Percentiles rank a stretch among this genome's conserved stretches.
Conservation (phyloP, 169 alveolate genomes). For the Plasmodium reichenowi region DNA sequence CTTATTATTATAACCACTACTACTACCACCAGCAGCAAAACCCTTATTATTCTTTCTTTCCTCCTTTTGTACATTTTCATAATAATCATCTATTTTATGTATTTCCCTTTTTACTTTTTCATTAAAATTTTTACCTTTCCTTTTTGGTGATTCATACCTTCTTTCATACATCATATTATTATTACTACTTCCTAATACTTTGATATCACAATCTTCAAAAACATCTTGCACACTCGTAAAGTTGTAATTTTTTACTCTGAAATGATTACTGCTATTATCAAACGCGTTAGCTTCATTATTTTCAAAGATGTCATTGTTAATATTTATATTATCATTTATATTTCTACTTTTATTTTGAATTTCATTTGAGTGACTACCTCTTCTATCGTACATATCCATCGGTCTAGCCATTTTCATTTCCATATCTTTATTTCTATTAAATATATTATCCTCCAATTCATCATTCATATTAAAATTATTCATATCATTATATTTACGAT, state of each 20-base stretch:
- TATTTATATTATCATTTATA: not conserved
- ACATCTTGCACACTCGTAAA: conserved; percentile 8
- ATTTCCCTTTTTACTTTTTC: not conserved
- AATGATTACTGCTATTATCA: not conserved
- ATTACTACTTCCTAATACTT: not conserved
- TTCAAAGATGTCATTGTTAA: not conserved
- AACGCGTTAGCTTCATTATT: not conserved
- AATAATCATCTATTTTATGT: not conserved
- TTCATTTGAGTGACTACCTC: not conserved
- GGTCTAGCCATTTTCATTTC: not conserved
- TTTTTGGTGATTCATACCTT: not conserved
- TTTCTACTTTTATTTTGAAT: not conserved
- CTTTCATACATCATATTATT: conserved; percentile 5
- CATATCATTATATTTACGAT: no score
- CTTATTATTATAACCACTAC: not conserved
- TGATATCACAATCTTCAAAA: conserved; percentile 11
- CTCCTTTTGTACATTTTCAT: not conserved
- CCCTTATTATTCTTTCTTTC: not conserved
- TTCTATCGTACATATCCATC: no score
- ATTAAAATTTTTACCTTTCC: no score
- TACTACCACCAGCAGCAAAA: not conserved
- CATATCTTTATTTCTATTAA: not conserved
- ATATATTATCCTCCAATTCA: no score
- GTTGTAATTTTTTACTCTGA: not conserved
- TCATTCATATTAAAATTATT: no score